Conservation (phyloP, 1,284 basidiomycete species). For the Mycosarcoma maydis region DNA sequence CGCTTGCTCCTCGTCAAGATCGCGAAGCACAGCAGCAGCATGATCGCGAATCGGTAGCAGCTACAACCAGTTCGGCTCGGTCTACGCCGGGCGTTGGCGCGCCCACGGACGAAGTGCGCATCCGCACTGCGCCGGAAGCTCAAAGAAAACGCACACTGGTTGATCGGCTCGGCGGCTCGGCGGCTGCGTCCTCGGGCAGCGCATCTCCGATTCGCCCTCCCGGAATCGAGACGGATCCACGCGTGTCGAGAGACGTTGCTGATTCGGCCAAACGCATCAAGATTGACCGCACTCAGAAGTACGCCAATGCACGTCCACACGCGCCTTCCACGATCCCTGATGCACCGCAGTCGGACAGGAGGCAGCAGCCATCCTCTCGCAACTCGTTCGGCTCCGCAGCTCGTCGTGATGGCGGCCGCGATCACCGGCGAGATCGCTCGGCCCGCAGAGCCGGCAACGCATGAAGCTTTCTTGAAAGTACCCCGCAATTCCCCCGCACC, state of each 20-base stretch:
- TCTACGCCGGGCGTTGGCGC: constrained; percentile 16
- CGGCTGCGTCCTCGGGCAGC: constrained; percentile 10
- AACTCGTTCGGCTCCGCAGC: constrained; percentile 19
- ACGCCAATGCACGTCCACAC: constrained; percentile 19
- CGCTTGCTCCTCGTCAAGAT: constrained; percentile 23
- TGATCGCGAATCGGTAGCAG: constrained; percentile 13
- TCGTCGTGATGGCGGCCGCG: constrained; percentile 17
- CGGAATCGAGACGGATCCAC: neutral
- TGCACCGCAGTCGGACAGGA: constrained; percentile 16
- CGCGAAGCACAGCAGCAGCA: constrained; percentile 23
- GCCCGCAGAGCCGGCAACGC: constrained; percentile 35
- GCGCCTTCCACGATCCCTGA: constrained; percentile 10
- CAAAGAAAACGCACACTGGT: constrained; percentile 32
- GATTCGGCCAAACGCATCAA: constrained; percentile 29
- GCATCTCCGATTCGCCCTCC: constrained; percentile 5
- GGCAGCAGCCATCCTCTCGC: constrained; percentile 7
- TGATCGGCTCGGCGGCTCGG: constrained; percentile 23
- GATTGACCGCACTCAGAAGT: constrained; percentile 29
- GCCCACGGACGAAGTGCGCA: constrained; percentile 15
- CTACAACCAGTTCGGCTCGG: constrained; percentile 13
- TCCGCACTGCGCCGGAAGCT: constrained; percentile 25
- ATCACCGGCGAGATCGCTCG: constrained; percentile 23
- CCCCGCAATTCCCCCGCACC: neutral
- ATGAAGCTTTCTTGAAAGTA: neutral
- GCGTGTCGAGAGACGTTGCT: constrained; percentile 14